These are phyloP conservation scores for Rhodotorula toruloides DNA, from an alignment of 768 basidiomycete genomes.

Conservation along the genomic window DNA sequence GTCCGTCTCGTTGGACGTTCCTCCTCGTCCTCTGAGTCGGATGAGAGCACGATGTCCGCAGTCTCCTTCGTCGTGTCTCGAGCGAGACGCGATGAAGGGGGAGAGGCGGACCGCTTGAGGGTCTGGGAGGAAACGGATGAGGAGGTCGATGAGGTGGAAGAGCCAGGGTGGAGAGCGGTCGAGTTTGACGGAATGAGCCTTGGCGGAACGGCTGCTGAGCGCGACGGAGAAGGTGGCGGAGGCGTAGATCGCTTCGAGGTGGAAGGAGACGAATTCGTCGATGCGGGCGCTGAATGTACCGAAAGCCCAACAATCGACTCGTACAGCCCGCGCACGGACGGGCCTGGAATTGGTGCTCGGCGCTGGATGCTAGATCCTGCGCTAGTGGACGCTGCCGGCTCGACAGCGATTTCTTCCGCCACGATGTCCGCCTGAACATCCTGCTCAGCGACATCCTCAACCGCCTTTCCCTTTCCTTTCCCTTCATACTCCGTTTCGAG, in stretches of 20 bases:
- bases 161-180: neutral
- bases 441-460: neutral
- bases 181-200: slow-evolving; percentile 6
- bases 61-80: neutral
- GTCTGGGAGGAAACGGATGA: neutral
- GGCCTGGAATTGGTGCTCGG: too few relatives aligned
- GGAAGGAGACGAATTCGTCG: neutral
- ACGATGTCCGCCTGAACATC: neutral
- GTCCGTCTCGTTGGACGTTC: too few relatives aligned
- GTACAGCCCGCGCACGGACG: too few relatives aligned
- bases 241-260: too few relatives aligned
- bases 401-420: slow-evolving; percentile 1
- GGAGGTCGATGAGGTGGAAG: neutral
- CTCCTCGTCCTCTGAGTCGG: slow-evolving; percentile 8
- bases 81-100: too few relatives aligned
- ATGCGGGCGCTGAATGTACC: neutral
- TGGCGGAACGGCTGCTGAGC: too few relatives aligned
- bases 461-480: slow-evolving; percentile 13
- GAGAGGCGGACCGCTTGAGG: neutral
- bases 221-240: too few relatives aligned
- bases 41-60: slow-evolving; percentile 29
- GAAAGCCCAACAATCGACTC: slow-evolving; percentile 15
- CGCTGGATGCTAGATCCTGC: too few relatives aligned
- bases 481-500: neutral
- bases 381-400: too few relatives aligned